A percentile compares a stretch with the other conserved stretches of the same genome.
phyloP scores from a whole-genome alignment of 2,329 filamentous ascomycete species.

The Zasmidium citrigriseum region DNA sequence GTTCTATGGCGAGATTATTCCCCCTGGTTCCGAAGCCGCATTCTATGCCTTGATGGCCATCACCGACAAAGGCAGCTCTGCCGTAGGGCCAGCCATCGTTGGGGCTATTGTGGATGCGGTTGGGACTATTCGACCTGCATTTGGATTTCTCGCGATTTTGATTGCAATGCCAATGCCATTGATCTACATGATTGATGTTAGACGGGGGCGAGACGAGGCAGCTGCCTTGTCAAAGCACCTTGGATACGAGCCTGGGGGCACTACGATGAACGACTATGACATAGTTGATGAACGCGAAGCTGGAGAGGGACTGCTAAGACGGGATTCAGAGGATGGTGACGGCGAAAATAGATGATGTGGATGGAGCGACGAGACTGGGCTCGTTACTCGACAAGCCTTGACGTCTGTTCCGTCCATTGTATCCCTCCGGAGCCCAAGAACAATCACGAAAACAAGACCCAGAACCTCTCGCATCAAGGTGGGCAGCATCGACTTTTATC shows the following conservation, averaged over 20 bases:
- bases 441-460: too few relatives aligned
- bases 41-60: conserved; percentile 95
- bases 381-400: too few relatives aligned
- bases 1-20: conserved; percentile 86
- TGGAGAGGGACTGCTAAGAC: conserved; percentile 9
- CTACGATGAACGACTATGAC: conserved; percentile 22
- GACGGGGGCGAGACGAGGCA: conserved; percentile 47
- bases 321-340: background rate
- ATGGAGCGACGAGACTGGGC: too few relatives aligned
- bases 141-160: conserved; percentile 79
- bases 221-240: conserved; percentile 22
- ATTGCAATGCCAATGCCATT: conserved; percentile 77
- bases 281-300: conserved; percentile 6
- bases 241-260: conserved; percentile 6
- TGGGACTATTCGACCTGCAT: conserved; percentile 58
- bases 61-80: conserved; percentile 89
- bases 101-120: conserved; percentile 77
- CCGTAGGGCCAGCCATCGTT: conserved; percentile 88
- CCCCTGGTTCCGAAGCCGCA: conserved; percentile 85
- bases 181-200: conserved; percentile 77
- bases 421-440: background rate
- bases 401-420: too few relatives aligned
- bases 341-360: too few relatives aligned
- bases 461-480: too few relatives aligned
- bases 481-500: background rate